Evolutionary conservation across 495 filamentous ascomycete species (phyloP).

Genomic region (Talaromyces liani): DNA sequence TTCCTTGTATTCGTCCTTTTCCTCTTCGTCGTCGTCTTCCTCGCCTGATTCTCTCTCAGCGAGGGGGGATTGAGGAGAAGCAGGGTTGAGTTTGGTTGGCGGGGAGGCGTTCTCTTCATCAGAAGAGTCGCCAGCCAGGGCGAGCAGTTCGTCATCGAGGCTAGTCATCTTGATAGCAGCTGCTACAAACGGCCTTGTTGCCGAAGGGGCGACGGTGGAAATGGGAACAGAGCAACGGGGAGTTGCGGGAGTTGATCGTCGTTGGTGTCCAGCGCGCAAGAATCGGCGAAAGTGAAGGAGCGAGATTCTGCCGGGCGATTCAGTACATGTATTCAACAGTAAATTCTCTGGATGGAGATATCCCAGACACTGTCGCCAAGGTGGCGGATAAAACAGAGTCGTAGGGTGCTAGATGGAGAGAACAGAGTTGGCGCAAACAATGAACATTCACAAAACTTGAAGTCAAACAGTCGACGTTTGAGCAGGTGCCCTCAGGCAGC

Average conservation of each 20-base stretch:
- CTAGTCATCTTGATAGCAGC: conserved; percentile 39
- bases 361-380: neutral
- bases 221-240: neutral
- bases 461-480: neutral
- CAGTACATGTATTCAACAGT: neutral
- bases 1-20: conserved; percentile 5
- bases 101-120: conserved; percentile 45
- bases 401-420: neutral
- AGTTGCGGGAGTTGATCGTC: neutral
- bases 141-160: conserved; percentile 82
- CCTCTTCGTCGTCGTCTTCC: neutral
- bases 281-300: neutral
- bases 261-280: neutral
- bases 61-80: conserved; percentile 18
- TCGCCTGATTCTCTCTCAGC: neutral
- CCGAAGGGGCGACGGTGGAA: neutral
- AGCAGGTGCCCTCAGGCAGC: neutral
- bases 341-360: neutral
- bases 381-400: neutral
- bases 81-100: conserved; percentile 22
- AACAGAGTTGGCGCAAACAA: neutral
- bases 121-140: conserved; percentile 63
- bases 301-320: neutral
- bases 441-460: neutral
- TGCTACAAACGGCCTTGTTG: neutral